phyloP scores from a whole-genome alignment of 2,329 filamentous ascomycete genomes.

The Canariomyces notabilis region DNA sequence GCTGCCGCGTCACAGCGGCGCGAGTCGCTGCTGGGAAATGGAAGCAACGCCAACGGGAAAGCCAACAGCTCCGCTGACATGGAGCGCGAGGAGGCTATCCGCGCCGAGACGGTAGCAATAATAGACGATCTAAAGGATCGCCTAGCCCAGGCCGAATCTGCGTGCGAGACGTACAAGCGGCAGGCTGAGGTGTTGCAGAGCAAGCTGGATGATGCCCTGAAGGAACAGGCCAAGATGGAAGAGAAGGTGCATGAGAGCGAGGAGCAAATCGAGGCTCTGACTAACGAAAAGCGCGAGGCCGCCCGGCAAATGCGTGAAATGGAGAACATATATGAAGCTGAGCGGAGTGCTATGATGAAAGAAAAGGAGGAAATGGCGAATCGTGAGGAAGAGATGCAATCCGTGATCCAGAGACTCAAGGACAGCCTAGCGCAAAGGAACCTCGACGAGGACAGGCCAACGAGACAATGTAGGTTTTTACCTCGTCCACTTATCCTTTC shows the following conservation, averaged over 20 bases:
- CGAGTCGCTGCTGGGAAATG: constrained; percentile 40
- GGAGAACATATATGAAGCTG: constrained; percentile 87
- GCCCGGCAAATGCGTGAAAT: constrained; percentile 82
- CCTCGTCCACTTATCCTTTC: background rate
- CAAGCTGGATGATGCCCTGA: constrained; percentile 76
- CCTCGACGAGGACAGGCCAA: constrained; percentile 51
- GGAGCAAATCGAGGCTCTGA: constrained; percentile 72
- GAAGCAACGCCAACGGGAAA: constrained; percentile 33
- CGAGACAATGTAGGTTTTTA: constrained; percentile 51
- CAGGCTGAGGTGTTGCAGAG: constrained; percentile 80
- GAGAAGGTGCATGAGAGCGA: constrained; percentile 83
- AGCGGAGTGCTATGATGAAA: constrained; percentile 79
- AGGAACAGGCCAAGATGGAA: constrained; percentile 81
- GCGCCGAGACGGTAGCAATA: constrained; percentile 71
- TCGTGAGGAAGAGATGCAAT: constrained; percentile 84
- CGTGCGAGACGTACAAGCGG: constrained; percentile 74
- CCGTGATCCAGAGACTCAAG: constrained; percentile 85
- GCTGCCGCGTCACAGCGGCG: constrained; percentile 62
- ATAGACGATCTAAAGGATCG: constrained; percentile 82
- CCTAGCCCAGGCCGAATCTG: constrained; percentile 71
- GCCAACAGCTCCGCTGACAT: constrained; percentile 34
- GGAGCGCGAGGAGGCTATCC: constrained; percentile 63
- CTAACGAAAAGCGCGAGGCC: constrained; percentile 79
- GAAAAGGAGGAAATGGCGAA: constrained; percentile 86
- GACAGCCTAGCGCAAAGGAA: constrained; percentile 78